Evolutionary conservation across 768 basidiomycete genomes (phyloP), one percentile per base, ranked within the genome.

Genomic region (Fistulinella prunicolor): DNA sequence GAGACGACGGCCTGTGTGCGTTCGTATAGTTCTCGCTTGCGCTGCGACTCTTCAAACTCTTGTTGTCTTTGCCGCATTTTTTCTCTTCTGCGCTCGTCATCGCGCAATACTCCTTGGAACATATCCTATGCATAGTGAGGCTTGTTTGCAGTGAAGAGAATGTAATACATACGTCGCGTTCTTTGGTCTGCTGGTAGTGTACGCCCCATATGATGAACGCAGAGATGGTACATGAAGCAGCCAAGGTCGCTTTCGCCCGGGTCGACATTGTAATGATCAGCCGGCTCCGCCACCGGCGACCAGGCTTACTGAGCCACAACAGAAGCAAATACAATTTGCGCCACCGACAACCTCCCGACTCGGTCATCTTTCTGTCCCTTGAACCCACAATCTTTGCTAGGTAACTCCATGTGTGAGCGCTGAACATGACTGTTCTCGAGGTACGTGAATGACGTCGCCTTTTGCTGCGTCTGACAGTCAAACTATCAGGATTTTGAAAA

Each of bases 91-190:
- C 92, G 83, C 58, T 83, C 88, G 60, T 97, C 94, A 62, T 96
- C 94, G 43, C 83, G 80, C 38, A 95, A 60, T 3, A 96, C 94
- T 21, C 94, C 94, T 62, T 85, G 75, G 62, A 89, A 95, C 94
- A 96, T 96, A 23, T 72, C 83, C 94, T 97, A 50, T 23, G 20
- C 34, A 47, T 30, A 20, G 17, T 66, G 19, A 65, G 45, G 20
- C 21, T 14, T 8, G 14, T n/a, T n/a, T 7, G 20, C 12, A 28
- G 17, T 2, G 40, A 14, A 23, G 6, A 38, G 3, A 42, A 38
- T 8, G 28, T 2, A 13, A 40, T 6, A 54, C 52, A 53, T 54
- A 93, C 94, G 57, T 91, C 81, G 47, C 85, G 84, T 67, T 97
- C 93, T 59, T 82, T 79, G 14, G 77, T 71, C 62, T 97, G 94